Evolutionary conservation across 73 alveolate species (phyloP).

Genomic region (Paramecium octaurelia): DNA sequence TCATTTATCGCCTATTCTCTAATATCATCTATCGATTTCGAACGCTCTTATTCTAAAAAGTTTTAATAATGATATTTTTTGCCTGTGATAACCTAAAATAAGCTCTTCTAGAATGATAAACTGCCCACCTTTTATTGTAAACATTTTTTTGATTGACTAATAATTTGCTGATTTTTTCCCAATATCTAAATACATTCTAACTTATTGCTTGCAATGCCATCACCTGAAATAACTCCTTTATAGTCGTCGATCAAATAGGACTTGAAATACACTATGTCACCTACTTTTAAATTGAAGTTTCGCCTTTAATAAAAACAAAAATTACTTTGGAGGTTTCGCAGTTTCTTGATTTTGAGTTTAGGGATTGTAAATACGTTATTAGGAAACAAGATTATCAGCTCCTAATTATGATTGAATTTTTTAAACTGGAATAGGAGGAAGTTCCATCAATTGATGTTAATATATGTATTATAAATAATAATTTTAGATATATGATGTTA

Average conservation of each 20-base stretch:
- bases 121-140: constrained; percentile 2
- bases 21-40: background rate
- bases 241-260: background rate
- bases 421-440: background rate
- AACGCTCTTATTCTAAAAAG: background rate
- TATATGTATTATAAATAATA: background rate
- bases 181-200: background rate
- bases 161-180: background rate
- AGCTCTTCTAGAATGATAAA: background rate
- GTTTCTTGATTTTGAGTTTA: background rate
- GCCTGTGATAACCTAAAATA: background rate
- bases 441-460: background rate
- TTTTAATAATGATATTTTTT: background rate
- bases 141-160: background rate
- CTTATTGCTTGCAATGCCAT: constrained; percentile 49
- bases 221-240: constrained; percentile 52
- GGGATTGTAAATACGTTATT: background rate
- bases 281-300: constrained; percentile 16
- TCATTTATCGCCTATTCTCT: background rate
- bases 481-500: background rate
- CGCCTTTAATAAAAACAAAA: background rate
- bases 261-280: constrained; percentile 1
- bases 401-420: background rate
- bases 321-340: background rate
- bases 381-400: background rate